Base-by-base conservation (phyloP, 2,329 filamentous ascomycete species). In the Phoma sp. region DNA sequence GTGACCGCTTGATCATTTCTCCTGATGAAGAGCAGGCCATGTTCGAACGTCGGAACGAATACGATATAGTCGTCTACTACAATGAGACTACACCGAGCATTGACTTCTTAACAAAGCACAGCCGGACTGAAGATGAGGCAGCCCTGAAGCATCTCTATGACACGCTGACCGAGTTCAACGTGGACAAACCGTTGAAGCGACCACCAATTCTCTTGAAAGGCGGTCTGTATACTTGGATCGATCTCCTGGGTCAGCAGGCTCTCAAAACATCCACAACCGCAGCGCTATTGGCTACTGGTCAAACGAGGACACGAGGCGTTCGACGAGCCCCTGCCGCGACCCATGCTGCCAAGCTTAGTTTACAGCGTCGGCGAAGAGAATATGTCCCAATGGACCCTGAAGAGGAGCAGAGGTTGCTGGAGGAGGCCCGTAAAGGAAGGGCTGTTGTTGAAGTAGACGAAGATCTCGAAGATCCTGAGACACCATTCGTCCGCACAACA, bases 11-110 rank as follows among this genome's bases (percentile, higher is more conserved):
- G 64, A 81, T 91, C 2, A 75, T 95, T 5, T 88, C 86, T 0
- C 88, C 90, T 0, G 79, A 86, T n/a, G 75, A 81, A n/a, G 95
- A 99, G 71, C 87, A 89, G 62, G 77, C 81, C 1, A 79, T 91
- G 29, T 96, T 96, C 65, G 86, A 85, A 51, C 83, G 88, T 48
- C 79, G 86, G 11, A 83, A 93, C 59, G 82, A 89, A 51, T 96
- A 89, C 65, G 92, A 98, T 62, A 77, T 97, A 37, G 84, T 99
- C 9, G 90, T 99, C 0, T 95, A 96, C 66, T 96, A 98, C 71
- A 92, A 99, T 72, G 84, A 93, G 61, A 75, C 72, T 11, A 87
- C 84, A 58, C 82, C 71, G 80, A 90, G 67, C 53, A 83, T 74
- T 61, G 79, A 59, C 65, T 96, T 82, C 65, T 76, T 83, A 33